Base-by-base conservation (phyloP, 768 basidiomycete species). In the Leccinum subgranulosum region DNA sequence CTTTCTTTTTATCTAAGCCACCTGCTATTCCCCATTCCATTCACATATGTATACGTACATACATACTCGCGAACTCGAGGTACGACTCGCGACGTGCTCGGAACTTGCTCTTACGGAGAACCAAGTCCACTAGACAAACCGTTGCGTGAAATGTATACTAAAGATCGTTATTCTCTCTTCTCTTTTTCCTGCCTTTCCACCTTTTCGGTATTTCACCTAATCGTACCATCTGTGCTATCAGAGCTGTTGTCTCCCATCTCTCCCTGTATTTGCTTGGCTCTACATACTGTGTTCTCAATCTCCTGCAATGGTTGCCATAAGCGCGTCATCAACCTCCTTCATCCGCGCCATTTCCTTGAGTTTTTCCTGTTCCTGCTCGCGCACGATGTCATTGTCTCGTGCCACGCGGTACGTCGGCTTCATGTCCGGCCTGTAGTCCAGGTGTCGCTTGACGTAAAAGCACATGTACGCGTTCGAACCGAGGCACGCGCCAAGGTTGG, bases 381-480 rank as follows among this genome's bases (percentile, higher is more conserved):
- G 77, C 7, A 81, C 81, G 6, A 82, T 83, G 66, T 88, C 88
- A 15, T 78, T 82, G 69, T 90, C 87, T 27, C 87, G 77, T 43
- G 81, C 76, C 34, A 82, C 73, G 2, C 86, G 79, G 64, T 92
- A 91, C 0, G 84, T 84, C 5, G 90, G 89, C 27, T 79, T 84
- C 65, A 77, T 79, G 66, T 84, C 72, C 0, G 87, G 85, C 69
- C 86, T 88, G 74, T 94, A 95, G 60, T 94, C 90, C 48, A 95
- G 77, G 60, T 91, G 84, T 11, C 90, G 84, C 72, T 95, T 95
- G 59, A 93, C 91, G 69, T 96, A 97, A 75, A 95, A 94, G 60
- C 92, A 92, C 94, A 96, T 95, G 72, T 96, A 96, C 6, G 92
- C 88, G 50, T 84, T 80, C 19, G 92, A 92, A 50, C 71, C 75